Evolutionary conservation across 1,139 yeast species (phyloP), one percentile per base, ranked within the genome.

Genomic region (Candida glucosophila): DNA sequence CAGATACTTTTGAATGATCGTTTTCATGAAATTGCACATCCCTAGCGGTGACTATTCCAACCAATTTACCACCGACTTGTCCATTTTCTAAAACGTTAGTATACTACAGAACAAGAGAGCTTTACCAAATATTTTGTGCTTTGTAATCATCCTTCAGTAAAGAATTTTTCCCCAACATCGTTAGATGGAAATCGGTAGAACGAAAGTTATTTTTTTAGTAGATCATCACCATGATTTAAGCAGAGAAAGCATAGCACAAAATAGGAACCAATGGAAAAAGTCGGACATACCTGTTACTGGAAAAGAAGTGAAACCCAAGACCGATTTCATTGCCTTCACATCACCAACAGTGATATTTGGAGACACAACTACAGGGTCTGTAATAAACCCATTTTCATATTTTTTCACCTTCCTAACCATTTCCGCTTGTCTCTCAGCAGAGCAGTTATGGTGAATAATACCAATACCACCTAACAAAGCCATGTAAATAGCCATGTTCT

Each of bases 401-500:
- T 82, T 86, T 73, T 90, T 90, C 43, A 90, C 99, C 63, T 82
- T 82, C 58, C 72, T 81, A 37, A 90, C 98, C 98, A 90, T 90
- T 42, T 77, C 95, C 35, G 98, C 98, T 66, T 90, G 99, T 56
- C 86, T 97, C 27, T 90, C 97, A 35, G 94, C 71, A 33, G 94
- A 57, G 65, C 96, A 88, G 71, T 90, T 90, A 69, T 90, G 97
- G 60, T 90, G 99, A 45, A 90, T 78, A 49, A 92, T 83, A 73
- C 99, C 99, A 56, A 90, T 86, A 60, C 99, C 99, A 55, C 99
- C 99, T 45, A 88, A 74, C 43, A 90, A 73, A 43, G 99, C 97
- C 96, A 90, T 88, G 63, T 86, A 78, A 46, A 92, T 90, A 40
- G 99, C 98, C 99, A 90, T 90, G 35, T 77, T 81, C 37, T 86